Evolutionary conservation across 768 basidiomycete species (phyloP).

Genomic region (Russula dissimulans): DNA sequence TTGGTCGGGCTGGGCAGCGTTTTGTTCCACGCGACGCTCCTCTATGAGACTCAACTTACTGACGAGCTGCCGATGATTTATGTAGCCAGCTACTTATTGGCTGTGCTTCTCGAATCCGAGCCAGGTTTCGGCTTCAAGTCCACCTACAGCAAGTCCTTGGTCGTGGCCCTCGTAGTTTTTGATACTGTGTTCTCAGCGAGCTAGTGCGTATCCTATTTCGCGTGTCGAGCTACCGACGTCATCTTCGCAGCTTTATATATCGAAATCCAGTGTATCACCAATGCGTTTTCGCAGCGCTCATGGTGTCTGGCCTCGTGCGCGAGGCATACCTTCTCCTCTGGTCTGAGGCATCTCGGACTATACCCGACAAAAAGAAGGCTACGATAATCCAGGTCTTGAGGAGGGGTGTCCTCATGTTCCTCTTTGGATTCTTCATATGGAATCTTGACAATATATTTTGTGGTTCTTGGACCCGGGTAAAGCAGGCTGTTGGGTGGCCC

Average conservation of each 20-base stretch:
- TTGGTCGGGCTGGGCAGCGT: slow-evolving; percentile 71
- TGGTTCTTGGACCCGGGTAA: slow-evolving; percentile 44
- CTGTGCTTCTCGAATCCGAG: slow-evolving; percentile 48
- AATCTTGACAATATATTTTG: slow-evolving; percentile 79
- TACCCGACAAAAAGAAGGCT: slow-evolving; percentile 36
- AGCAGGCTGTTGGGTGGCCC: slow-evolving; percentile 52
- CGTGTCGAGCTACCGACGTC: not conserved
- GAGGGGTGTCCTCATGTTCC: slow-evolving; percentile 47
- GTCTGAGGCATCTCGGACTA: slow-evolving; percentile 31
- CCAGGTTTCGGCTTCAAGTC: slow-evolving; percentile 39
- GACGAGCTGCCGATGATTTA: slow-evolving; percentile 83
- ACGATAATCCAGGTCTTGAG: slow-evolving; percentile 39
- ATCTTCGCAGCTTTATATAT: slow-evolving; percentile 41
- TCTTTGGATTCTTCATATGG: slow-evolving; percentile 63
- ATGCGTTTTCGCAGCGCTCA: slow-evolving; percentile 53
- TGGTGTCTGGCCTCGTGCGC: slow-evolving; percentile 41
- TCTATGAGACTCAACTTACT: slow-evolving; percentile 68
- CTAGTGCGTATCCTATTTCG: slow-evolving; percentile 44
- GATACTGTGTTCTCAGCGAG: slow-evolving; percentile 57
- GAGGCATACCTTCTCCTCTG: slow-evolving; percentile 43
- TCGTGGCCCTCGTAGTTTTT: slow-evolving; percentile 35
- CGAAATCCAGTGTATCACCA: slow-evolving; percentile 80
- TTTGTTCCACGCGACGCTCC: slow-evolving; percentile 69
- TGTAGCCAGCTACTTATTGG: slow-evolving; percentile 51
- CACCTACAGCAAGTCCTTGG: slow-evolving; percentile 32